Evolutionary conservation across 1,284 basidiomycete genomes (phyloP), one percentile per base, ranked within the genome.

Genomic region (Melampsora abietis-canadensis): DNA sequence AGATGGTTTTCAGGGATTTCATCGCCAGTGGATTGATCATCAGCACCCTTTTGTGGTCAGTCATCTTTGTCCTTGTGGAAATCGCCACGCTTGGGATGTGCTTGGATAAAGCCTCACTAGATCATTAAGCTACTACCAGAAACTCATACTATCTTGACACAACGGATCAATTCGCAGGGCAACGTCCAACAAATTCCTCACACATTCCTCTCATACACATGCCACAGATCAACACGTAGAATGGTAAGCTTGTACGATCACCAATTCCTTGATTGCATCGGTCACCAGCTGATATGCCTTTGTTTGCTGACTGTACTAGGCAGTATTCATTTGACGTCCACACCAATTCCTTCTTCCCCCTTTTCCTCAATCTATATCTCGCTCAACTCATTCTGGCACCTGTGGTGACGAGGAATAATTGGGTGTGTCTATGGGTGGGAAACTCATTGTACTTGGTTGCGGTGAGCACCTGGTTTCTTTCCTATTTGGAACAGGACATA

Each of bases 321-420:
- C 90, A 89, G 19, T 96, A 94, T 82, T 91, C 91, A 17, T 94
- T 97, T 79, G 94, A 96, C 82, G 91, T 96, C 19, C 92, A 94
- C 81, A 93, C 90, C 77, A 96, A 96, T 80, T 88, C 92, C 4
- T 96, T 96, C 85, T 95, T 95, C 83, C 93, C 93, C 4, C 85
- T 92, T 69, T 94, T 91, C 83, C 86, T 95, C 76, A 90, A 91
- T 19, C 86, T 94, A 67, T 94, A 94, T 81, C 84, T 92, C 68
- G 89, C 89, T 0, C 91, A 95, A 80, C 85, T 95, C 3, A 88
- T 93, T 77, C 85, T 96, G 5, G 86, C 92, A 0, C 89, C 92
- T 1, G 86, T 95, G 51, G 85, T 96, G 64, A 86, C 91, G 31
- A 87, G 87, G 80, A 87, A 88, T 78, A 92, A 91, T 78, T 96